Evolutionary conservation across 2,329 filamentous ascomycete genomes (phyloP).

Genomic region (Penicillium psychrosexuale): DNA sequence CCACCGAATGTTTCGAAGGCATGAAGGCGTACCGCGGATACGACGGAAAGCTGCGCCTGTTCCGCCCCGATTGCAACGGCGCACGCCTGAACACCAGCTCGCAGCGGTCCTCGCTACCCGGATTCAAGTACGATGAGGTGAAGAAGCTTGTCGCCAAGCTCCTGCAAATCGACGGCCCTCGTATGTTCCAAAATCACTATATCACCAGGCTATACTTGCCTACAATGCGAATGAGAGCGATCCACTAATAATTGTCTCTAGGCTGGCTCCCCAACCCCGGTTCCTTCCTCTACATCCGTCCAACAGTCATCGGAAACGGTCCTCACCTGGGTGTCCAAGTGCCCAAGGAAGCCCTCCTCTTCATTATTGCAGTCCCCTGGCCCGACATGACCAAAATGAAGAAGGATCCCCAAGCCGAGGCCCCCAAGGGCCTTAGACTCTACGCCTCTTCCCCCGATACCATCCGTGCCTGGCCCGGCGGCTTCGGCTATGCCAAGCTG

Average conservation of each 20-base stretch:
- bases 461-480: conserved; percentile 88
- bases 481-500: conserved; percentile 88
- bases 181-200: conserved; percentile 43
- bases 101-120: conserved; percentile 68
- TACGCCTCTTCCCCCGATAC: conserved; percentile 77
- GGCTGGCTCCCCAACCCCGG: conserved; percentile 74
- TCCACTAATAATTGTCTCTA: conserved; percentile 21
- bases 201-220: neutral
- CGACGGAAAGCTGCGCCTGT: conserved; percentile 70
- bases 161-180: conserved; percentile 60
- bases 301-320: conserved; percentile 81
- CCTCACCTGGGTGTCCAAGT: conserved; percentile 75
- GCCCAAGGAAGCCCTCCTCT: conserved; percentile 82
- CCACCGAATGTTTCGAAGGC: conserved; percentile 87
- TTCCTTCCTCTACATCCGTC: conserved; percentile 80
- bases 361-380: conserved; percentile 63
- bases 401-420: conserved; percentile 18
- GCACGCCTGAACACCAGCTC: conserved; percentile 57
- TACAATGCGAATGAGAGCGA: neutral
- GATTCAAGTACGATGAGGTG: conserved; percentile 67
- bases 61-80: conserved; percentile 72
- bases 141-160: conserved; percentile 71
- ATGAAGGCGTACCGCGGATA: conserved; percentile 68
- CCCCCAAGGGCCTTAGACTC: conserved; percentile 55
- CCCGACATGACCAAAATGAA: conserved; percentile 31